These are phyloP conservation scores for Davidsoniella australis DNA, from an alignment of 2,329 filamentous ascomycete genomes.

Conservation along the genomic window DNA sequence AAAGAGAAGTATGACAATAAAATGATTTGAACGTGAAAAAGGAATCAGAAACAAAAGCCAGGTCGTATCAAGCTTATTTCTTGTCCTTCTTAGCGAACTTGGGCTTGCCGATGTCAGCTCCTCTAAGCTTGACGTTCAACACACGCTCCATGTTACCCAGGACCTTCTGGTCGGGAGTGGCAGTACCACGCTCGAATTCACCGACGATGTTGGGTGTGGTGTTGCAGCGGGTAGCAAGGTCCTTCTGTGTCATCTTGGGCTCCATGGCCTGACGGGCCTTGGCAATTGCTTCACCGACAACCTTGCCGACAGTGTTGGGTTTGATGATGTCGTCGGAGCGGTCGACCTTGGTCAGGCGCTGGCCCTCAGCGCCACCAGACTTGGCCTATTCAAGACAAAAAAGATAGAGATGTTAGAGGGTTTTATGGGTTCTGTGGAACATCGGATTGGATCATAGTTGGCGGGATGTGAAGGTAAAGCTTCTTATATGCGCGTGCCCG, in stretches of 20 bases:
- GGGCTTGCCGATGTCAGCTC: slow-evolving; percentile 68
- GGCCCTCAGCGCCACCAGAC: slow-evolving; percentile 49
- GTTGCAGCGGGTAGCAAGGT: slow-evolving; percentile 74
- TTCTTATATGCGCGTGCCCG: not conserved
- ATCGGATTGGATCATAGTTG: not conserved
- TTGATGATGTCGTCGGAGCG: slow-evolving; percentile 94
- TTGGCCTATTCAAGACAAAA: slow-evolving; percentile 6
- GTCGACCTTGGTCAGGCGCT: slow-evolving; percentile 95
- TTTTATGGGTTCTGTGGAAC: too few species aligned
- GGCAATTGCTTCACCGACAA: slow-evolving; percentile 69
- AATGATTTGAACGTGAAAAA: not conserved
- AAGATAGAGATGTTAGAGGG: slow-evolving; percentile 18
- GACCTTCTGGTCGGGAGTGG: slow-evolving; percentile 68
- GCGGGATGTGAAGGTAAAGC: not conserved
- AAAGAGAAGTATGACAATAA: not conserved
- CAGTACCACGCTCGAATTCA: slow-evolving; percentile 70
- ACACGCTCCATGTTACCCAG: slow-evolving; percentile 62
- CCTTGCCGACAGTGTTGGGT: slow-evolving; percentile 73
- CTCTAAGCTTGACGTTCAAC: slow-evolving; percentile 76
- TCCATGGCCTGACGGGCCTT: slow-evolving; percentile 63
- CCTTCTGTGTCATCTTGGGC: slow-evolving; percentile 93
- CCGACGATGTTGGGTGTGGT: slow-evolving; percentile 64
- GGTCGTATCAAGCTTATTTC: slow-evolving; percentile 6
- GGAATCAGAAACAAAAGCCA: not conserved
- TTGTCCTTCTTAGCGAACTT: slow-evolving; percentile 54